Conservation (phyloP, 2,329 filamentous ascomycete species). For the Colletotrichum sp. region DNA sequence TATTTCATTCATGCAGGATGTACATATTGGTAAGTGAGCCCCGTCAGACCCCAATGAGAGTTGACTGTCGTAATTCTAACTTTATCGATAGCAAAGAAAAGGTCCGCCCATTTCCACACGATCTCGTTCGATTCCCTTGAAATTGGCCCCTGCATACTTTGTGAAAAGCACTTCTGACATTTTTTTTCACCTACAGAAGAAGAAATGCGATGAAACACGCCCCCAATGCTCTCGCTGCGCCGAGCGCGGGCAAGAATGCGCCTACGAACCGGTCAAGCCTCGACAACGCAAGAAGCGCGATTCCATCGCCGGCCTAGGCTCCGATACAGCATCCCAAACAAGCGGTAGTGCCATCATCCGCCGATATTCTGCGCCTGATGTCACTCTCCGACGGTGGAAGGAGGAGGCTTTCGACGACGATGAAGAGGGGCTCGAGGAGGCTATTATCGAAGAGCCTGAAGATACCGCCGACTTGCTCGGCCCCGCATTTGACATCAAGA, state of each 20-base stretch:
- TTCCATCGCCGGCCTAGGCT: conserved; percentile 16
- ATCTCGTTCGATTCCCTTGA: not conserved
- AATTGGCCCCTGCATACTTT: not conserved
- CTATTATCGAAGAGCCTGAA: conserved; percentile 8
- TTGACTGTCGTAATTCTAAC: not conserved
- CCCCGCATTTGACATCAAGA: conserved; percentile 4
- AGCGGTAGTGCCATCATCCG: conserved; percentile 1
- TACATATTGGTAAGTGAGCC: conserved; percentile 52
- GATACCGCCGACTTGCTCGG: conserved; percentile 1
- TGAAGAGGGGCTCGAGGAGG: conserved; percentile 7
- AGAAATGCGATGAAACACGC: conserved; percentile 61
- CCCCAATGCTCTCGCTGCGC: conserved; percentile 56
- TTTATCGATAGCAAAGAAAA: conserved; percentile 55
- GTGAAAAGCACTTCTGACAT: not conserved
- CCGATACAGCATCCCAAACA: conserved; percentile 10
- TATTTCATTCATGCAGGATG: conserved; percentile 44
- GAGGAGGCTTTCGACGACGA: conserved; percentile 8
- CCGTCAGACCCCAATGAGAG: not conserved
- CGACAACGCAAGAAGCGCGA: conserved; percentile 42
- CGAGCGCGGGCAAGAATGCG: conserved; percentile 53
- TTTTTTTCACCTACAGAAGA: conserved; percentile 47
- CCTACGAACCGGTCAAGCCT: conserved; percentile 53
- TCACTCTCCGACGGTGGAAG: conserved; percentile 12
- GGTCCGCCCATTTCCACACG: conserved; percentile 37
- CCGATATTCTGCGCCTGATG: conserved; percentile 9